Base-by-base conservation (phyloP, 345 rosid species). In the Corchorus capsularis region DNA sequence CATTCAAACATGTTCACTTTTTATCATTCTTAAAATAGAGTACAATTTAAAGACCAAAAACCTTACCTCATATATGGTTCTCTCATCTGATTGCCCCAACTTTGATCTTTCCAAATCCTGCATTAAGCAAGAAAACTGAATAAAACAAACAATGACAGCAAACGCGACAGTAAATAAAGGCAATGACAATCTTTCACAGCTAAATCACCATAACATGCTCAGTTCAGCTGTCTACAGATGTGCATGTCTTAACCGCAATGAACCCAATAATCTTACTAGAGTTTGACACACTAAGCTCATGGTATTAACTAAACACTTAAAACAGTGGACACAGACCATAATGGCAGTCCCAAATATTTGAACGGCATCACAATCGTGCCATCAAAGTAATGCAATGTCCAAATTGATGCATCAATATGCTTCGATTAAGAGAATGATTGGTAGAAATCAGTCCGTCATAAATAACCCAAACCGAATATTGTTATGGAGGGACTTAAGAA, bases 1-100 rank as follows among this genome's bases (percentile, higher is more conserved):
- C 60, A 78, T 70, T 57, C 76, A 83, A 76, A 68, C 46, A 85
- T 77, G 71, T 52, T 79, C 79, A 78, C 74, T 72, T 49, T 49
- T 39, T 41, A 11, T 59, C 34, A 4, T 43, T 20, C 27, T 34
- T 15, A 6, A 50, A 70, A 52, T 55, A 65, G 43, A 68, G 27
- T 10, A 71, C 50, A 62, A 14, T 35, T 73, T 63, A 19, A 64
- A 60, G n/a, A 54, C 14, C 72, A 71, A 22, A 55, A 81, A 19
- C 49, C 72, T 84, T 84, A 95, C 99, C 93, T 90, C 98, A 62
- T 88, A 89, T 59, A 92, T 89, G 11, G 92, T 93, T 79, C 92
- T 88, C 89, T 95, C 96, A 82, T 87, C 93, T 2, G 88, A 79
- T 46, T 85, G 96, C 14, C 87, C 89, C 74, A 88, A 76, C 79